phyloP scores from a whole-genome alignment of 2,329 filamentous ascomycete genomes.

The Trichoderma atroviride region DNA sequence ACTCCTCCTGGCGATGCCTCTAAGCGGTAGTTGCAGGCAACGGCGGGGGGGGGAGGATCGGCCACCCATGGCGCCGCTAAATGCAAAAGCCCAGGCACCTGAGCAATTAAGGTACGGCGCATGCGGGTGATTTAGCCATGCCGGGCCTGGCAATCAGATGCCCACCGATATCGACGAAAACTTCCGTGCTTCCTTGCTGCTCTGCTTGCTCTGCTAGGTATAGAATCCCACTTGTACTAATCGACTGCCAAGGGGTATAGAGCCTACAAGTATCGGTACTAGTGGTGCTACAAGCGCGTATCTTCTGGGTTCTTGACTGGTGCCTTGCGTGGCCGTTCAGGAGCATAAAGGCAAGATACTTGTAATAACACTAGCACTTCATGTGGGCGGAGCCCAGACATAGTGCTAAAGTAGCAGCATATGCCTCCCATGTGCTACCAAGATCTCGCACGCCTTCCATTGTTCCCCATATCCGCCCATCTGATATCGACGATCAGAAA shows the following conservation, averaged over 20 bases:
- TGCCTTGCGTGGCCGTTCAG: not conserved
- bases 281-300: no score
- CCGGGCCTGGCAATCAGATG: not conserved
- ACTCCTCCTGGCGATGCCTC: not conserved
- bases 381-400: conserved; percentile 1
- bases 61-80: not conserved
- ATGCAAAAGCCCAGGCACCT: conserved; percentile 2
- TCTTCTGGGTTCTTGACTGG: no score
- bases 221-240: not conserved
- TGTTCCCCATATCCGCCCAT: not conserved
- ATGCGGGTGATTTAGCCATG: not conserved
- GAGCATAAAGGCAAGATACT: not conserved
- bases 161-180: not conserved
- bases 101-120: conserved; percentile 1
- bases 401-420: not conserved
- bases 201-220: not conserved
- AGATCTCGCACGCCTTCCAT: not conserved
- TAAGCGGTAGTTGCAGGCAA: not conserved
- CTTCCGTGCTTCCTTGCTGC: not conserved
- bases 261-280: not conserved
- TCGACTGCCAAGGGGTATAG: not conserved
- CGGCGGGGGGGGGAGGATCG: conserved; percentile 3
- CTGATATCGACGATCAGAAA: conserved; percentile 2
- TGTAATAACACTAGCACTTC: not conserved
- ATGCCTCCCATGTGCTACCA: not conserved